These are phyloP conservation scores for Colletotrichum tropicale DNA, from an alignment of 2,329 filamentous ascomycete species.

Conservation along the genomic window DNA sequence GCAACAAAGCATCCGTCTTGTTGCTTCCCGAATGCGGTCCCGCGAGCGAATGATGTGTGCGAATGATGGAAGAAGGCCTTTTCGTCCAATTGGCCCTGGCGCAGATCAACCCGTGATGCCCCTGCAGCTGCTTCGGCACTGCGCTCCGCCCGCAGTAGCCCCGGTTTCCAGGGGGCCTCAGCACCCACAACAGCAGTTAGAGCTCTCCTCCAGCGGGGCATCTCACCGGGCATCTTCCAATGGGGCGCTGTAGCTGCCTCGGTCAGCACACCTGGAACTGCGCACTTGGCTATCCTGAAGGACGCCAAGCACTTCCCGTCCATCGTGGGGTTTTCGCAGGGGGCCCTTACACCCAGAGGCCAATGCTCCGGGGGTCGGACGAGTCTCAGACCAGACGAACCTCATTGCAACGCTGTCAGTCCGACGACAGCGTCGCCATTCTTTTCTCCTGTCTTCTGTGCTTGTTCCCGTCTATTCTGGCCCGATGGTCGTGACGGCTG, in stretches of 20 bases:
- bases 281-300: not conserved
- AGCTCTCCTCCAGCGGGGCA: not conserved
- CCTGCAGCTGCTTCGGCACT: not conserved
- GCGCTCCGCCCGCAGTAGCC: not conserved
- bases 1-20: not conserved
- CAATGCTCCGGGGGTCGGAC: not conserved
- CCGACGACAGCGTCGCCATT: not conserved
- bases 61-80: too few relatives aligned
- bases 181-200: not conserved
- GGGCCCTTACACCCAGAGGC: not conserved
- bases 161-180: not conserved
- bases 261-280: not conserved
- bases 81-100: not conserved
- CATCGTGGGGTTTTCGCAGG: conserved; percentile 5
- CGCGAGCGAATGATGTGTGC: not conserved
- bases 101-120: conserved; percentile 9
- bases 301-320: not conserved
- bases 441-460: not conserved
- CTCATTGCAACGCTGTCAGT: not conserved
- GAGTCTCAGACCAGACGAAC: conserved; percentile 20
- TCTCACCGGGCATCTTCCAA: not conserved
- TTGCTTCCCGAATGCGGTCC: not conserved
- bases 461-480: not conserved
- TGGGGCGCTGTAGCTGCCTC: not conserved
- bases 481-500: not conserved